Base-by-base conservation (phyloP, 179 eudicot species). In the Nepenthes alata region DNA sequence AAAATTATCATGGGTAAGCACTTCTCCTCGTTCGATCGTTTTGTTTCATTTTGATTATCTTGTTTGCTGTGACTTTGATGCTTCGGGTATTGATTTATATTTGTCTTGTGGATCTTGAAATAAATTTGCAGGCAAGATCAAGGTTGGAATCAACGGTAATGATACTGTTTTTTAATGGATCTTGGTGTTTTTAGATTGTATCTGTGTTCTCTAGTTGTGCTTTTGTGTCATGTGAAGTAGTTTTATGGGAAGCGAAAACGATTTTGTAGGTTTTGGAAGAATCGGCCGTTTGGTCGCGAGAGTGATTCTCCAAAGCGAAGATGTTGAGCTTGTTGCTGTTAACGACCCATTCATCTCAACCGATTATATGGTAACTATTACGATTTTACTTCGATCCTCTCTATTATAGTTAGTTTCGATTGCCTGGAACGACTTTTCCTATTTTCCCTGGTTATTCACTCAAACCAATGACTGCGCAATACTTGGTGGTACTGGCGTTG, bases 71-170 rank as follows among this genome's bases (percentile, higher is more conserved):
- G 0, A 6, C 12, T 57, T 37, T 49, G n/a, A 12, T 48, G 41
- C 49, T 25, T 25, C 25, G 25, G 25, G 25, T 57, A n/a, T 15
- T 48, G 7, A 14, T 48, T 57, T 56, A 8, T 14, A 9, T 55
- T 5, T 34, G 48, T n/a, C 48, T n/a, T 58, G 9, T 64, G 53
- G 61, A 11, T 50, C 5, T 11, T 50, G 4, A 6, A 3, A 2
- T 34, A 25, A 13, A 2, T 37, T 36, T 37, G 57, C 69, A 66
- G 88, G 59, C 37, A 84, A 84, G 55, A 77, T 81, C 72, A 84
- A 84, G 86, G 80, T 84, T 53, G 89, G 86, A 65, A 81, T 84
- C 77, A 84, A 84, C 68, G 89, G 88, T 83, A 65, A 62, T 39
- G 47, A 50, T 8, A 48, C 6, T 13, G 35, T 9, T 11, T 9